Evolutionary conservation across 345 rosid genomes (phyloP), one percentile per base, ranked within the genome.

Genomic region (Psidium guajava): DNA sequence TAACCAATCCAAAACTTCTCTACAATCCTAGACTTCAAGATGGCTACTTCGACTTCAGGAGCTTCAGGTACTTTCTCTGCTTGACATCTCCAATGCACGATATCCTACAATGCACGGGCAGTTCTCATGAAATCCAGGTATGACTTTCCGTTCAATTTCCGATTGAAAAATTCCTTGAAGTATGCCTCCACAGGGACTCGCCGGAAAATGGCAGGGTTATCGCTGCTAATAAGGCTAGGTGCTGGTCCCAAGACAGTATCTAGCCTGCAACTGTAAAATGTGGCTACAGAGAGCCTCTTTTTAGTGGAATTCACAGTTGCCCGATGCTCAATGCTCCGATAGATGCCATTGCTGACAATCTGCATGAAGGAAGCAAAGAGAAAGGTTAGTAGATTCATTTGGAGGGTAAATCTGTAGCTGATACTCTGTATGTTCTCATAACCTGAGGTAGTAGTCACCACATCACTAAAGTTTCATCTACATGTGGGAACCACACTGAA

Each of bases 241-340:
- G 86, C 86, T 0, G 86, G 86, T 40, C 86, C 86, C 82, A 85
- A 54, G 53, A 52, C 73, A 24, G 75, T 50, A 52, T 80, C 32
- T 25, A 85, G 83, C 61, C 27, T 77, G 83, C 83, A 77, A 58
- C 83, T 77, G 82, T 77, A 77, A 82, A 85, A 85, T 54, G 86
- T 85, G 82, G 86, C 86, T 7, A 85, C 16, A 50, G 86, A 85
- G 83, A 85, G 86, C 83, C 86, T 85, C 86, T 74, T 83, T 36
- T 20, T 85, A 7, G 74, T 85, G 52, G 86, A 85, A 82, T 85
- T 85, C 74, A 85, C 86, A 1, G 83, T 85, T 2, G 86, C 86
- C 86, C 86, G 81, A 47, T 85, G 86, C 52, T 85, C 86, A 54
- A 85, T 85, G 86, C 83, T 85, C 53, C 49, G 82, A 57, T 85